These are phyloP conservation scores for Hyaloscypha hepaticicola DNA, from an alignment of 495 filamentous ascomycete species.

Conservation along the genomic window DNA sequence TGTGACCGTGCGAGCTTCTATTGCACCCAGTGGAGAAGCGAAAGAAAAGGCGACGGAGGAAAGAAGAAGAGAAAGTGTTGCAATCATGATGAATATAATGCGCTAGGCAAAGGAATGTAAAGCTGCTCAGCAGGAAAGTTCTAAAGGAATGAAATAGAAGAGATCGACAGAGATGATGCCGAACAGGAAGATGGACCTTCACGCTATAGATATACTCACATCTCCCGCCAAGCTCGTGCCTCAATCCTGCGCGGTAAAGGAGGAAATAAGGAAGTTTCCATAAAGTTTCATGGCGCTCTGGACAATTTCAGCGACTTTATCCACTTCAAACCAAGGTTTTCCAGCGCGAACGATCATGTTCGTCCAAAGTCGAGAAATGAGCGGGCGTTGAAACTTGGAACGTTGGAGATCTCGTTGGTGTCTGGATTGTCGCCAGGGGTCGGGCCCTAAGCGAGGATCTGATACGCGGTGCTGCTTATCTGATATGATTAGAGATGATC, in stretches of 20 bases:
- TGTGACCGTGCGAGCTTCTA: slow-evolving; percentile 37
- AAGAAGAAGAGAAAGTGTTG: slow-evolving; percentile 24
- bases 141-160: slow-evolving; percentile 16
- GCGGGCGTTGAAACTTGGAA: slow-evolving; percentile 20
- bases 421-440: slow-evolving; percentile 14
- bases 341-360: slow-evolving; percentile 1
- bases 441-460: slow-evolving; percentile 7
- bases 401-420: slow-evolving; percentile 22
- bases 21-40: slow-evolving; percentile 1
- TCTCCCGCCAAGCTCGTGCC: neutral
- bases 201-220: slow-evolving; percentile 13
- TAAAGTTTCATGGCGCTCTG: slow-evolving; percentile 19
- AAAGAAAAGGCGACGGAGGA: slow-evolving; percentile 14
- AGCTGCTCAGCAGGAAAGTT: slow-evolving; percentile 21
- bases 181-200: neutral
- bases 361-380: slow-evolving; percentile 14
- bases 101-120: slow-evolving; percentile 21
- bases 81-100: slow-evolving; percentile 23
- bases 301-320: neutral
- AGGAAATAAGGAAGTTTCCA: slow-evolving; percentile 9
- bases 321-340: neutral
- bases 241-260: slow-evolving; percentile 14
- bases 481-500: neutral
- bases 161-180: neutral
- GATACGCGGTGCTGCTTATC: neutral